A percentile compares a stretch with the other conserved stretches of the same genome.
These are phyloP conservation scores for Eutrema heterophyllum DNA, from an alignment of 345 rosid genomes.

Conservation along the genomic window DNA sequence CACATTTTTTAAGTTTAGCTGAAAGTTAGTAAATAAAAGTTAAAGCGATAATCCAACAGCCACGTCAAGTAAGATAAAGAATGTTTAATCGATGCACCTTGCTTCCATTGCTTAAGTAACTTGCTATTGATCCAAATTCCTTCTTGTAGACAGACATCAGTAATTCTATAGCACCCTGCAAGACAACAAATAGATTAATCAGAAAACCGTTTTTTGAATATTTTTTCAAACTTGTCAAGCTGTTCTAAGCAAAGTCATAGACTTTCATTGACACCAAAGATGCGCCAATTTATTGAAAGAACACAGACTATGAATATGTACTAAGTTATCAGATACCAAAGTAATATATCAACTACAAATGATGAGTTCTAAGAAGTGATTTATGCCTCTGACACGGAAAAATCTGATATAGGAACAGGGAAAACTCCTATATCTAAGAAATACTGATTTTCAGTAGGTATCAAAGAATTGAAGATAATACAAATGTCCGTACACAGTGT, in stretches of 20 bases:
- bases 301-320: not conserved
- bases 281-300: not conserved
- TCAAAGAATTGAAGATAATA: not conserved
- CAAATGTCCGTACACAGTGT: not conserved
- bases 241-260: not conserved
- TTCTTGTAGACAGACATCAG: constrained; percentile 81
- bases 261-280: constrained; percentile 5
- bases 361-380: not conserved
- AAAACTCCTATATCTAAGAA: not conserved
- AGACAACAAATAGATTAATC: not conserved
- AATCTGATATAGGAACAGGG: not conserved
- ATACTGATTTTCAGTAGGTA: not conserved
- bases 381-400: not conserved
- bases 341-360: not conserved
- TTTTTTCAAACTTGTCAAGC: not conserved
- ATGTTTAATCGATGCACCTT: constrained; percentile 44
- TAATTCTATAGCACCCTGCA: constrained; percentile 93
- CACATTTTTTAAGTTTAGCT: constrained; percentile 70
- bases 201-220: not conserved
- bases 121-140: constrained; percentile 55
- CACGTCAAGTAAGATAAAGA: not conserved
- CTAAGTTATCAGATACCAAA: not conserved
- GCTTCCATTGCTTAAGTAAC: constrained; percentile 73
- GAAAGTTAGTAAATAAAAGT: constrained; percentile 17
- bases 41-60: not conserved